A percentile compares a stretch with the other conserved stretches of the same genome.
These are phyloP conservation scores for Globisporangium perplexum DNA, from an alignment of 352 stramenopile species.

Conservation along the genomic window DNA sequence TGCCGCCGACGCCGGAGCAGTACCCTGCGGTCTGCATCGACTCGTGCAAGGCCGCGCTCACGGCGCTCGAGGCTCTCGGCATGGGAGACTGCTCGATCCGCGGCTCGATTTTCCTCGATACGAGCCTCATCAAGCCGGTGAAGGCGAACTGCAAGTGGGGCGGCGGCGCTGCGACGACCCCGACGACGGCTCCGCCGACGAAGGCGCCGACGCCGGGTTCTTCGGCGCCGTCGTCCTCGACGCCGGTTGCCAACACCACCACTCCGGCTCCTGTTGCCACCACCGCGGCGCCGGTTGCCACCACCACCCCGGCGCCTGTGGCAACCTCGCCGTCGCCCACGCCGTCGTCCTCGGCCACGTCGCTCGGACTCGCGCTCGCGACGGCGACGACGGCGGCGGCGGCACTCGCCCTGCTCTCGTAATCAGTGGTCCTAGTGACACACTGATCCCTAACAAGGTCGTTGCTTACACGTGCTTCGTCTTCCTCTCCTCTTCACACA, in stretches of 20 bases:
- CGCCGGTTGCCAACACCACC: too few relatives aligned
- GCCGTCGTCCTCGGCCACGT: conserved; percentile 12
- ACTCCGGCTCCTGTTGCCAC: conserved; percentile 10
- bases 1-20: neutral
- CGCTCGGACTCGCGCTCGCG: neutral
- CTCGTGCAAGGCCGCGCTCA: neutral
- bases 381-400: too few relatives aligned
- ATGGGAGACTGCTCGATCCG: neutral
- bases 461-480: too few relatives aligned
- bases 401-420: neutral
- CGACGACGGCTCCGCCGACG: neutral
- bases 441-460: too few relatives aligned
- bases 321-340: conserved; percentile 16
- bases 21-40: neutral
- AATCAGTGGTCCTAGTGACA: neutral
- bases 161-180: neutral
- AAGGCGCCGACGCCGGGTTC: neutral
- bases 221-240: too few relatives aligned
- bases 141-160: neutral
- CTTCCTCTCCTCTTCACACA: too few relatives aligned
- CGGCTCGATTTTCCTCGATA: neutral
- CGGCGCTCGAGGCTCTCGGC: neutral
- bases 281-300: conserved; percentile 23
- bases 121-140: neutral
- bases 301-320: conserved; percentile 21